These are phyloP conservation scores for Canna indica DNA, from an alignment of 176 grass and related monocot genomes.

Conservation along the genomic window DNA sequence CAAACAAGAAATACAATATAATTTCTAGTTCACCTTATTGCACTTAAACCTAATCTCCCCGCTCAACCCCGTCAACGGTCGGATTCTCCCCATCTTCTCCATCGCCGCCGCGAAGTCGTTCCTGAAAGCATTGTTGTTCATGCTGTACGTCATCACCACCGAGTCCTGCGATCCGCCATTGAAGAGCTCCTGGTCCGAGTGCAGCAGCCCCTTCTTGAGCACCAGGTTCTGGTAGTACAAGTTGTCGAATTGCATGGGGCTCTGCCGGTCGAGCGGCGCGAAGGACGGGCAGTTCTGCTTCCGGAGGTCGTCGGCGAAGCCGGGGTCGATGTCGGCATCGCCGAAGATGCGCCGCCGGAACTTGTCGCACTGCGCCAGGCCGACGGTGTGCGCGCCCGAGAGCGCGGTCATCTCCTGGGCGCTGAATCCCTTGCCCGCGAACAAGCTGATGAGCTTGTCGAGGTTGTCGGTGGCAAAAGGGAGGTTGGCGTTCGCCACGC, in stretches of 20 bases:
- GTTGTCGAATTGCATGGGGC: slow-evolving; percentile 33
- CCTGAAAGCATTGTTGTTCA: slow-evolving; percentile 25
- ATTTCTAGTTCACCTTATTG: slow-evolving; percentile 30
- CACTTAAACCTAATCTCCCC: slow-evolving; percentile 40
- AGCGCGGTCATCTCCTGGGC: slow-evolving; percentile 2
- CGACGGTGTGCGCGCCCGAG: background rate
- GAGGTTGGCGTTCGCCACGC: slow-evolving; percentile 21
- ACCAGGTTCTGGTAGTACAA: slow-evolving; percentile 51
- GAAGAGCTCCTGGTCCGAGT: slow-evolving; percentile 53
- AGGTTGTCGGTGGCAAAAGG: slow-evolving; percentile 11
- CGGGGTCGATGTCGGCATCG: background rate
- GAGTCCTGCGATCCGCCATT: slow-evolving; percentile 29
- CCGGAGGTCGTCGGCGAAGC: background rate
- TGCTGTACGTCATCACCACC: slow-evolving; percentile 29
- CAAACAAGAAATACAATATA: too few species aligned
- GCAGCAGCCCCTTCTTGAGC: slow-evolving; percentile 36
- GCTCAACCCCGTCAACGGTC: slow-evolving; percentile 3
- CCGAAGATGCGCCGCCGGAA: background rate
- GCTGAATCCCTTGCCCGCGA: slow-evolving; percentile 28
- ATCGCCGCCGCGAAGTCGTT: slow-evolving; percentile 40
- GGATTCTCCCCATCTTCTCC: slow-evolving; percentile 41
- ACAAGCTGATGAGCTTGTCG: background rate
- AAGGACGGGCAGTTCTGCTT: background rate
- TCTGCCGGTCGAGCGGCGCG: slow-evolving; percentile 3
- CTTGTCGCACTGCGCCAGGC: background rate